These are phyloP conservation scores for Dactylellina sp. DNA, from an alignment of 2,329 filamentous ascomycete genomes.

Conservation along the genomic window DNA sequence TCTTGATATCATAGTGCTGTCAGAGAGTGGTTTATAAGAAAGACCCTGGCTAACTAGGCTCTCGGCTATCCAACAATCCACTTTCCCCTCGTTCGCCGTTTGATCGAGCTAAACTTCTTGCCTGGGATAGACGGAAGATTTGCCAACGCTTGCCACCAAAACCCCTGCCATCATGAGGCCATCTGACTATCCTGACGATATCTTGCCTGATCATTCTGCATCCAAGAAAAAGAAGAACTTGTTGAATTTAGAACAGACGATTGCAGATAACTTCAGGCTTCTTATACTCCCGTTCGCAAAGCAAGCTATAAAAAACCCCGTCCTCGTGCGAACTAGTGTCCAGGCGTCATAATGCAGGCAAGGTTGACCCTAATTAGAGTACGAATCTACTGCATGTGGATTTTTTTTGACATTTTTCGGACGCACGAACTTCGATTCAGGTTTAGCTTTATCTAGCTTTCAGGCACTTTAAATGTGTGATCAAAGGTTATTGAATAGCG, in stretches of 20 bases:
- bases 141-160: constrained; percentile 7
- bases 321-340: neutral
- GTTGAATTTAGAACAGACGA: neutral
- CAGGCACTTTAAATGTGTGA: constrained; percentile 14
- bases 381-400: neutral
- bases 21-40: too few species aligned
- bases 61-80: too few species aligned
- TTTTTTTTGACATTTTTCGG: constrained; percentile 5
- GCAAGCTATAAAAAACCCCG: neutral
- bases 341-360: constrained; percentile 19
- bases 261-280: constrained; percentile 6
- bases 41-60: too few species aligned
- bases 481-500: neutral
- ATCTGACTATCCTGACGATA: constrained; percentile 1
- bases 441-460: constrained; percentile 6
- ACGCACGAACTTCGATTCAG: constrained; percentile 18
- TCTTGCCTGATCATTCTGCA: neutral
- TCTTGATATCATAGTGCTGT: too few species aligned
- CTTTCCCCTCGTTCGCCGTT: neutral
- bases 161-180: constrained; percentile 1
- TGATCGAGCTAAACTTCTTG: too few species aligned
- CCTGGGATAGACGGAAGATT: too few species aligned
- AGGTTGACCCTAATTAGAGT: constrained; percentile 9
- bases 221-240: neutral
- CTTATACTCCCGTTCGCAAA: neutral